phyloP scores from a whole-genome alignment of 2,329 filamentous ascomycete species.

The Aureobasidium sp. region DNA sequence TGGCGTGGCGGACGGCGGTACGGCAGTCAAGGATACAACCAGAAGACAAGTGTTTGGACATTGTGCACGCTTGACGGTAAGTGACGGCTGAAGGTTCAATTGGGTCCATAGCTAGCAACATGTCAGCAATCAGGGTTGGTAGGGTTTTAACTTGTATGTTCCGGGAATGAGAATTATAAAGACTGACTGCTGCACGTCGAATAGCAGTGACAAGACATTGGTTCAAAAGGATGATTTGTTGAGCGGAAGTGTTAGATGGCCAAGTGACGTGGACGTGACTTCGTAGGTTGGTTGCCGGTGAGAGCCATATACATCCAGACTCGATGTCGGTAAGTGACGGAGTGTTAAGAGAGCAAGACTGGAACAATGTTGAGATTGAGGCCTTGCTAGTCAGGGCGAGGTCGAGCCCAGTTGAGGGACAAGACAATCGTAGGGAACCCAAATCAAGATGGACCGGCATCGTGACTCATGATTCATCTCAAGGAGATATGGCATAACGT shows the following conservation, averaged over 20 bases:
- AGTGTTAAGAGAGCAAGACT: neutral
- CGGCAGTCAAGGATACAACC: neutral
- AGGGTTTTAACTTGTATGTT: neutral
- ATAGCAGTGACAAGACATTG: neutral
- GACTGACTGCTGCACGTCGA: slow-evolving; percentile 1
- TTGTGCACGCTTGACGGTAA: slow-evolving; percentile 11
- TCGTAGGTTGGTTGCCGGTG: neutral
- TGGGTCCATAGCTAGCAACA: slow-evolving; percentile 25
- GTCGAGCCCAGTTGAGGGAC: slow-evolving; percentile 1
- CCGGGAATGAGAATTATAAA: neutral
- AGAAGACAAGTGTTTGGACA: neutral
- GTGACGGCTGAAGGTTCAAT: slow-evolving; percentile 21
- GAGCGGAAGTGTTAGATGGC: neutral
- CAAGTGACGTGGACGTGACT: neutral
- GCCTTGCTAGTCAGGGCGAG: neutral
- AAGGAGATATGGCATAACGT: neutral
- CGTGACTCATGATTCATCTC: neutral
- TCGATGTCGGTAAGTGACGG: neutral
- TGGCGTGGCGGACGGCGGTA: neutral
- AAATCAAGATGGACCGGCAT: neutral
- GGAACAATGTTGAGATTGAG: neutral
- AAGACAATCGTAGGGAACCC: neutral
- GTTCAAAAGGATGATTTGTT: neutral
- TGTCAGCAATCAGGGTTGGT: neutral
- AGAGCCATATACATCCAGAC: neutral